A percentile compares a stretch with the other conserved stretches of the same genome.
Evolutionary conservation across 2,329 filamentous ascomycete genomes (phyloP).

Genomic region (Eurotiales sp.): DNA sequence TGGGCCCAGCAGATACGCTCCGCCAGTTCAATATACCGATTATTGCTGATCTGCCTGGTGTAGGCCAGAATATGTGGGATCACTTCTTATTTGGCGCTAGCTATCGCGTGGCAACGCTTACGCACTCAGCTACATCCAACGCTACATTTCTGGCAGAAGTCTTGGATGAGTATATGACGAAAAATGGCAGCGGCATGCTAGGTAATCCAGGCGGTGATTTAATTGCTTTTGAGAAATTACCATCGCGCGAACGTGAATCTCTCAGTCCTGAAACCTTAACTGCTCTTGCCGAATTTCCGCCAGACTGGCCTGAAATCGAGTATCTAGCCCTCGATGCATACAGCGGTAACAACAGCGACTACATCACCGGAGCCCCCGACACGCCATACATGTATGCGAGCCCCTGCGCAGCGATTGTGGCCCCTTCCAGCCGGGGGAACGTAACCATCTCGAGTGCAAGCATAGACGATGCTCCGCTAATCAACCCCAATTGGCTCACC

Average conservation of each 20-base stretch:
- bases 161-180: no score
- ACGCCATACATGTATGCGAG: conserved; percentile 33
- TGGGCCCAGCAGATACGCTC: conserved; percentile 29
- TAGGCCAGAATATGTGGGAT: conserved; percentile 43
- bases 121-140: no score
- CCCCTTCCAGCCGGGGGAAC: conserved; percentile 44
- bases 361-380: conserved; percentile 16
- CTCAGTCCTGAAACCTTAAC: conserved; percentile 16
- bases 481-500: conserved; percentile 47
- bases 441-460: conserved; percentile 39
- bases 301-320: conserved; percentile 39
- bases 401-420: conserved; percentile 31
- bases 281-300: conserved; percentile 26
- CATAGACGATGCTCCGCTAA: conserved; percentile 36
- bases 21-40: conserved; percentile 24
- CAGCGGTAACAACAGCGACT: conserved; percentile 5
- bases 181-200: not conserved
- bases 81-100: conserved; percentile 18
- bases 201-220: no score
- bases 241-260: conserved; percentile 15
- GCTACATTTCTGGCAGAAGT: no score
- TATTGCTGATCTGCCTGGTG: conserved; percentile 20
- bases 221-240: no score
- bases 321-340: conserved; percentile 18
- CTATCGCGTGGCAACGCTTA: no score